Evolutionary conservation across 2,329 filamentous ascomycete species (phyloP).

Genomic region (Fusarium irregulare): DNA sequence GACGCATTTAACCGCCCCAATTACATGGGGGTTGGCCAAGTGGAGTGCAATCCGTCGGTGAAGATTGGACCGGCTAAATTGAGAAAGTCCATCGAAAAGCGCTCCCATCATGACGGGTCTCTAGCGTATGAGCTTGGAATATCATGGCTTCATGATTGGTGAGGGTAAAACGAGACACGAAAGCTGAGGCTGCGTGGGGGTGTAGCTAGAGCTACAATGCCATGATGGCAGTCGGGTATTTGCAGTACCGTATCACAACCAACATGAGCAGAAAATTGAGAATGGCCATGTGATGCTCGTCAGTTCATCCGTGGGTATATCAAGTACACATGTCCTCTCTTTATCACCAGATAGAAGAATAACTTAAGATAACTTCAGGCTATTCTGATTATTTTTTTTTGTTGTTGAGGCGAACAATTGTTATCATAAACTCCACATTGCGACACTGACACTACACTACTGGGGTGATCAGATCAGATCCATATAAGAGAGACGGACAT

Average conservation of each 20-base stretch:
- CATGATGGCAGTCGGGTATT: slow-evolving; percentile 13
- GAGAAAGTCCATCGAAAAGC: slow-evolving; percentile 13
- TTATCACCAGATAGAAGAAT: slow-evolving; percentile 40
- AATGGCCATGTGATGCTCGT: slow-evolving; percentile 29
- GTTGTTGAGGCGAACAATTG: slow-evolving; percentile 5
- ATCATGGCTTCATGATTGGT: slow-evolving; percentile 34
- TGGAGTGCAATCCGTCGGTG: too few relatives aligned
- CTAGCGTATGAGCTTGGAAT: slow-evolving; percentile 14
- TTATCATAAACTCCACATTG: slow-evolving; percentile 29
- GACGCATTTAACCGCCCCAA: too few relatives aligned
- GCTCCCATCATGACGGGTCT: slow-evolving; percentile 37
- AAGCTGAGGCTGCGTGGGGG: slow-evolving; percentile 22
- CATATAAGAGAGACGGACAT: slow-evolving; percentile 36
- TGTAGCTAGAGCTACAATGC: neutral
- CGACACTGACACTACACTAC: neutral
- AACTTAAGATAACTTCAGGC: slow-evolving; percentile 22
- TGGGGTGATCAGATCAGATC: slow-evolving; percentile 14
- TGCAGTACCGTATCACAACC: too few relatives aligned
- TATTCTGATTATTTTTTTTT: slow-evolving; percentile 9
- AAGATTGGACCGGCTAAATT: neutral
- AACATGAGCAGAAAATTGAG: neutral
- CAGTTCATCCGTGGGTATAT: slow-evolving; percentile 40
- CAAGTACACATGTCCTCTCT: slow-evolving; percentile 24
- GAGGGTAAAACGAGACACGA: slow-evolving; percentile 25
- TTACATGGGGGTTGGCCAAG: too few relatives aligned